Percentiles rank a stretch among this genome's conserved stretches.
phyloP scores from a whole-genome alignment of 2,329 filamentous ascomycete genomes.

The Paecilomyces niveus region DNA sequence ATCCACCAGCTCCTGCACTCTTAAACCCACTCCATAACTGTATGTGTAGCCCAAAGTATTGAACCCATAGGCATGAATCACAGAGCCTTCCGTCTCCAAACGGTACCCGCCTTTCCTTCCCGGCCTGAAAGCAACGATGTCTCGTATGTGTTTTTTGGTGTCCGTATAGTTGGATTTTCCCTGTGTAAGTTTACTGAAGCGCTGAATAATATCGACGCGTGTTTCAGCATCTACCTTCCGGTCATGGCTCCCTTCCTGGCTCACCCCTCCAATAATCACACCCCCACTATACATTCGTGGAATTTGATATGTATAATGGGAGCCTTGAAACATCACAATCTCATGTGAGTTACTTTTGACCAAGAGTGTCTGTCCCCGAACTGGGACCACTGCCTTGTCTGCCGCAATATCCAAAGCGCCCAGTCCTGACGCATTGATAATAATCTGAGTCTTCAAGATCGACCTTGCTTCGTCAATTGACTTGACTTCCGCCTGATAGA shows the following conservation, averaged over 20 bases:
- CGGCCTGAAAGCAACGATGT: constrained; percentile 15
- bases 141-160: neutral
- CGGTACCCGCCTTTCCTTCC: constrained; percentile 12
- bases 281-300: constrained; percentile 12
- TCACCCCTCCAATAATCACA: constrained; percentile 12
- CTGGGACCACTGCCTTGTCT: neutral
- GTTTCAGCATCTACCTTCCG: constrained; percentile 3
- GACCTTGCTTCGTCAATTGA: constrained; percentile 6
- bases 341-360: neutral
- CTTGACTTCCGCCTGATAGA: constrained; percentile 6
- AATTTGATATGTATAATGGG: constrained; percentile 16
- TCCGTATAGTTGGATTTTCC: neutral
- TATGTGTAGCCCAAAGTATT: constrained; percentile 9
- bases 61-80: constrained; percentile 15
- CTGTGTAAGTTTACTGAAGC: neutral
- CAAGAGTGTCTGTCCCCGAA: neutral
- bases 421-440: constrained; percentile 14
- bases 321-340: constrained; percentile 14
- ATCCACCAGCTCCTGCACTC: neutral
- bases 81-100: constrained; percentile 8
- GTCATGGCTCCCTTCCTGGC: constrained; percentile 8
- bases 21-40: constrained; percentile 7
- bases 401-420: neutral
- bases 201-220: neutral
- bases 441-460: constrained; percentile 1